Evolutionary conservation across 371 early-diverging fungal genomes (phyloP).

Genomic region (Dichotomocladium elegans): DNA sequence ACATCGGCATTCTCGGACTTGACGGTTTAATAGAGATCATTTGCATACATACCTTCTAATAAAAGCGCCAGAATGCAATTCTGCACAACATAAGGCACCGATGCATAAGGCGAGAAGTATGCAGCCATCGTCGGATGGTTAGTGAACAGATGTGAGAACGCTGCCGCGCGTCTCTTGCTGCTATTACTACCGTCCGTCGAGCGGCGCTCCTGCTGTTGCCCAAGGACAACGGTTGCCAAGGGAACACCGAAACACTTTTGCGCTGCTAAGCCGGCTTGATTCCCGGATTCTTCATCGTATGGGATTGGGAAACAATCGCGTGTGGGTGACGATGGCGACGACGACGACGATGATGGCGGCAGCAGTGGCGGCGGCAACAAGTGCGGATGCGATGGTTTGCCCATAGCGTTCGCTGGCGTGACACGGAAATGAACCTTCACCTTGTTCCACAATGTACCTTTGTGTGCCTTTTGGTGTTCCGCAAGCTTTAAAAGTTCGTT

Average conservation of each 20-base stretch:
- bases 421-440: constrained; percentile 29
- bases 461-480: constrained; percentile 53
- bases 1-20: too few species aligned
- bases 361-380: too few species aligned
- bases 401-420: too few species aligned
- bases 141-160: constrained; percentile 53
- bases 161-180: constrained; percentile 2
- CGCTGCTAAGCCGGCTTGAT: background rate
- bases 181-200: too few species aligned
- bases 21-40: too few species aligned
- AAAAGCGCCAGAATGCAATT: constrained; percentile 64
- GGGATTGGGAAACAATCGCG: constrained; percentile 4
- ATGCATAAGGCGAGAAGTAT: constrained; percentile 25
- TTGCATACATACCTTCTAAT: constrained; percentile 59
- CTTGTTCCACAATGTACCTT: constrained; percentile 61
- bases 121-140: constrained; percentile 62
- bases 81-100: constrained; percentile 78
- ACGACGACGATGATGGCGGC: too few species aligned
- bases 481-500: constrained; percentile 60
- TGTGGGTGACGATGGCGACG: constrained; percentile 1
- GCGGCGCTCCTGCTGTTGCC: too few species aligned
- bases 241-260: too few species aligned
- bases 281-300: constrained; percentile 49
- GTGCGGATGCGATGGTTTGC: too few species aligned
- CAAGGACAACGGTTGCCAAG: too few species aligned